Conservation (phyloP, 2,329 filamentous ascomycete genomes). For the Camillea tinctor region DNA sequence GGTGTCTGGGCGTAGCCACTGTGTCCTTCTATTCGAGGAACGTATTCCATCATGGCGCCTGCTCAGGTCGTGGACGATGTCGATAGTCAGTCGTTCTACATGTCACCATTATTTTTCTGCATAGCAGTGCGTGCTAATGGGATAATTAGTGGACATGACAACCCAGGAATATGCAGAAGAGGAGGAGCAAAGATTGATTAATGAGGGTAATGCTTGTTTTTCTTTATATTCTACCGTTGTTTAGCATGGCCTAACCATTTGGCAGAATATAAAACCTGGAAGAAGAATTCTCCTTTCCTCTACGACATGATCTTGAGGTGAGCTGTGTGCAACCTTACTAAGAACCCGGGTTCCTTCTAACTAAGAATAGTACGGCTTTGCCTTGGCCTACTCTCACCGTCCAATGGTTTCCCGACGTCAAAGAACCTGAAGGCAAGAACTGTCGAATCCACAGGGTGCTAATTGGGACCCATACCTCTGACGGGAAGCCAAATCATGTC, state of each 20-base stretch:
- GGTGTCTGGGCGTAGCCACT: background rate
- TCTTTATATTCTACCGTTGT: background rate
- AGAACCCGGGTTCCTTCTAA: background rate
- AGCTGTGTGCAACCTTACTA: conserved; percentile 7
- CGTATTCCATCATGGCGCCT: conserved; percentile 42
- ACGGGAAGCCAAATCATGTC: conserved; percentile 81
- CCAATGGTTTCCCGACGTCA: conserved; percentile 96
- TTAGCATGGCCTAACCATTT: conserved; percentile 10
- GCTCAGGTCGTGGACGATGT: conserved; percentile 49
- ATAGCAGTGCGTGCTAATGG: conserved; percentile 12
- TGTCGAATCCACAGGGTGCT: conserved; percentile 85
- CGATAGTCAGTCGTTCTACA: conserved; percentile 41
- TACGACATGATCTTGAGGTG: conserved; percentile 95
- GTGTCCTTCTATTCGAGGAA: background rate
- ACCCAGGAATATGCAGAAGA: conserved; percentile 69
- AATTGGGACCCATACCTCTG: conserved; percentile 91
- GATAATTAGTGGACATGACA: conserved; percentile 43
- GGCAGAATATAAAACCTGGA: conserved; percentile 98
- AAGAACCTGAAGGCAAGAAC: conserved; percentile 82
- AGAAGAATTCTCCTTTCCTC: conserved; percentile 98
- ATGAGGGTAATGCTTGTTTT: conserved; percentile 65
- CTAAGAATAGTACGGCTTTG: conserved; percentile 65
- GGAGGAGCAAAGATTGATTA: conserved; percentile 83
- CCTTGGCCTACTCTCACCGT: conserved; percentile 97
- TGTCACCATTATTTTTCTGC: background rate